Percentiles rank a stretch among this genome's conserved stretches.
phyloP scores from a whole-genome alignment of 2,329 filamentous ascomycete genomes.

The Fusarium sp. region DNA sequence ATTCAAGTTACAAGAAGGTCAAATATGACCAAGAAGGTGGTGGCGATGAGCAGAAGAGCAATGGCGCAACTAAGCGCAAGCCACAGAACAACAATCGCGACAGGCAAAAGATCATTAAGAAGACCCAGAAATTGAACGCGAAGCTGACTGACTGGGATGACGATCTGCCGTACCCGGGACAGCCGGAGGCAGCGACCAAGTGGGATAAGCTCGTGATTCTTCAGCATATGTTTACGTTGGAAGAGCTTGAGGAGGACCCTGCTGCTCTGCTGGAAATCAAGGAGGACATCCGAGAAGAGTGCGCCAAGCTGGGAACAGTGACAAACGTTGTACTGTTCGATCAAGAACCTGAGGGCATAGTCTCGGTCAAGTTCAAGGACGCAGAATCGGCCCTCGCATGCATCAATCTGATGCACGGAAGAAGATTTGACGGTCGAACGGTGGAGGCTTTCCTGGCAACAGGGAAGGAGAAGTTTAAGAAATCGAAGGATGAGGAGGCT shows the following conservation, averaged over 20 bases:
- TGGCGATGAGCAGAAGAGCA: conserved; percentile 36
- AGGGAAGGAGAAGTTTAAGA: conserved; percentile 79
- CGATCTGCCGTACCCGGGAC: conserved; percentile 73
- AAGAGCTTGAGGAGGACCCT: conserved; percentile 87
- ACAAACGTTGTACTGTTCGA: conserved; percentile 95
- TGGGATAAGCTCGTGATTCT: conserved; percentile 88
- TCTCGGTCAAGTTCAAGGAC: conserved; percentile 84
- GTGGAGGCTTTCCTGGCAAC: conserved; percentile 79
- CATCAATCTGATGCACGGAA: conserved; percentile 80
- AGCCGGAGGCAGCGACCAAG: conserved; percentile 59
- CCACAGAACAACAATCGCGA: conserved; percentile 71
- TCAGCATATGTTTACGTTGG: conserved; percentile 91
- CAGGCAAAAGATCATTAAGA: conserved; percentile 90
- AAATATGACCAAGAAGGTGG: conserved; percentile 68
- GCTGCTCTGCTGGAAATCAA: conserved; percentile 90
- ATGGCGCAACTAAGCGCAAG: conserved; percentile 52
- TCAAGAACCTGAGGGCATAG: conserved; percentile 83
- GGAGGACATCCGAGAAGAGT: conserved; percentile 92
- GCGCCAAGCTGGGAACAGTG: conserved; percentile 84
- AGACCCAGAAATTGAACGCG: conserved; percentile 90
- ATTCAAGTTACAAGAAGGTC: conserved; percentile 91
- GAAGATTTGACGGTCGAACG: conserved; percentile 78
- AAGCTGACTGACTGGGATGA: conserved; percentile 97
- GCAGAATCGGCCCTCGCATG: conserved; percentile 78
- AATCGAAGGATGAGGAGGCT: conserved; percentile 69